phyloP scores from a whole-genome alignment of 148 eudicot genomes.

The Fagopyrum esculentum region DNA sequence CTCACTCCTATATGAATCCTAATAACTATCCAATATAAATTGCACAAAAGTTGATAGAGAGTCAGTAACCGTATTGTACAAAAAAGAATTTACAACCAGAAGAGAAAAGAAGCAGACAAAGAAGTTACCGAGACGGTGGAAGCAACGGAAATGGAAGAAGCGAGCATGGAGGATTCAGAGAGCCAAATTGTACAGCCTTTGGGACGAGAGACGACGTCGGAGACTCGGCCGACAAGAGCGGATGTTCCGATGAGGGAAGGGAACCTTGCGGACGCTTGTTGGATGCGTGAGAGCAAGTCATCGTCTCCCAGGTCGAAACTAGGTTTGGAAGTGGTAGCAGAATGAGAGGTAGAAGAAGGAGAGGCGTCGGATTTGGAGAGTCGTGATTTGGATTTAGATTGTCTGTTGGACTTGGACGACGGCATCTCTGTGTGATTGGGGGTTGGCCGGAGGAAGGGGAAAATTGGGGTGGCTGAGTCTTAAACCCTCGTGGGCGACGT shows the following conservation, averaged over 20 bases:
- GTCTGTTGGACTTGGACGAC: conserved; percentile 41
- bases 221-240: conserved; percentile 39
- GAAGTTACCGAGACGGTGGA: conserved; percentile 58
- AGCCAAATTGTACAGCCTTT: conserved; percentile 74
- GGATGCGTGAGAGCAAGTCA: conserved; percentile 29
- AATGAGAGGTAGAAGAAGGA: conserved; percentile 21
- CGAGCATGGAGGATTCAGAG: conserved; percentile 60
- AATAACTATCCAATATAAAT: background rate
- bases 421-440: conserved; percentile 27
- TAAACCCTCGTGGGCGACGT: conserved; percentile 15
- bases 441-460: background rate
- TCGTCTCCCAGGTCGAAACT: conserved; percentile 23
- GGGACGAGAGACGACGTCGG: conserved; percentile 29
- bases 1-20: background rate
- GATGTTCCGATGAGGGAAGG: conserved; percentile 53
- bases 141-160: conserved; percentile 55
- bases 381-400: conserved; percentile 31
- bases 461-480: background rate
- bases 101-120: background rate
- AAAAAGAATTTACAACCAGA: background rate
- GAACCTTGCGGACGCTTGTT: conserved; percentile 46
- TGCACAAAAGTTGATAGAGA: background rate
- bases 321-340: conserved; percentile 17
- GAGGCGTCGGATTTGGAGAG: conserved; percentile 17
- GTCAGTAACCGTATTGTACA: background rate